Base-by-base conservation (phyloP, 768 basidiomycete genomes). In the Pleurotus djamor region DNA sequence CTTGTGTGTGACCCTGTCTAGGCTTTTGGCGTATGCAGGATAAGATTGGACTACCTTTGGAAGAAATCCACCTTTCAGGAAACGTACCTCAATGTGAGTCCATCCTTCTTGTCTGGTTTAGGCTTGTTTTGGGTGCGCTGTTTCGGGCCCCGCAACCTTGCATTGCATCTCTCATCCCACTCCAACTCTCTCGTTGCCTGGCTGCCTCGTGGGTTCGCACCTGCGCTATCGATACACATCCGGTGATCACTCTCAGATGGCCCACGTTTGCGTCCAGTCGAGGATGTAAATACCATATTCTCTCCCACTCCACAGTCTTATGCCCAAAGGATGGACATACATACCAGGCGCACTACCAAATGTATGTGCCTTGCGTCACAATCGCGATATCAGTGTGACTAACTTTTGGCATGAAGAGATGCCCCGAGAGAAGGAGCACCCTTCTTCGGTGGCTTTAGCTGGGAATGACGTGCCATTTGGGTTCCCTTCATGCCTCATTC, bases 21-120 rank as follows among this genome's bases (percentile, higher is more conserved):
- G 91, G 91, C 21, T 86, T 83, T 61, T 92, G 91, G 91, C 79
- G 89, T 14, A 78, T 92, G 73, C 68, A 80, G 62, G 89, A 92
- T 71, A 92, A 92, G 73, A 82, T 89, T 57, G 92, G 90, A 5
- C 74, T 86, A 65, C 76, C 85, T 17, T 73, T 92, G 38, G 85
- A 90, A 57, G 85, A 90, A 57, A 91, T 92, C 45, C 90, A 92
- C 71, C 71, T 75, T 57, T 76, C 79, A 32, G 90, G 91, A 32
- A 75, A 86, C 65, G 91, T 92, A 41, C 88, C 90, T 14, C 83
- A 83, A 70, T 91, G 89, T 88, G 69, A 67, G 86, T 72, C 44
- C 45, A n/a, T n/a, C 8, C 45, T n/a, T 57, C 36, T 45, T 54
- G 45, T 57, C 9, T 38, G 57, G 1, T 0, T 12, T 12, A 34